A percentile compares a stretch with the other conserved stretches of the same genome.
These are phyloP conservation scores for Ustilago shanxiensis DNA, from an alignment of 1,284 basidiomycete species.

Conservation along the genomic window DNA sequence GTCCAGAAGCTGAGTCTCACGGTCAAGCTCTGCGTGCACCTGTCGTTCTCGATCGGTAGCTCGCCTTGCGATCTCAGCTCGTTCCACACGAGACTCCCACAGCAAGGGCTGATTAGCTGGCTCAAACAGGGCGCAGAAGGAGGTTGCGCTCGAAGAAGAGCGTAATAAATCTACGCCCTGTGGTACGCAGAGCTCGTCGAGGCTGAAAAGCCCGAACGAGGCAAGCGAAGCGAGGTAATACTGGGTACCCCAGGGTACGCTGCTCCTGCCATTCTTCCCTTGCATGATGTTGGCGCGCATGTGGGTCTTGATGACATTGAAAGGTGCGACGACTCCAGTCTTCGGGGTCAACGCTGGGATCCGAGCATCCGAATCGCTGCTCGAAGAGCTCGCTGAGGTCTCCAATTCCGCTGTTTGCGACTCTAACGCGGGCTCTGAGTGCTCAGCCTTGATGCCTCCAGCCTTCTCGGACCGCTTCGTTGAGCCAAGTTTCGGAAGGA, in stretches of 20 bases:
- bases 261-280: constrained; percentile 10
- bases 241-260: constrained; percentile 39
- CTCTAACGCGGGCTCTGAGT: background rate
- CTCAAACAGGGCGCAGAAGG: constrained; percentile 23
- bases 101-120: constrained; percentile 18
- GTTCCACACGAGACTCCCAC: constrained; percentile 7
- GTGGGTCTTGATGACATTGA: constrained; percentile 13
- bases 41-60: constrained; percentile 23
- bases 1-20: constrained; percentile 21
- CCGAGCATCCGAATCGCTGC: background rate
- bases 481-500: constrained; percentile 8
- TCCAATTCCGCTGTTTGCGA: background rate
- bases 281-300: constrained; percentile 28
- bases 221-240: constrained; percentile 40
- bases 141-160: constrained; percentile 16
- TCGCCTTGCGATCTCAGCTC: constrained; percentile 16
- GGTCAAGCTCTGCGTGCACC: constrained; percentile 33
- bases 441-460: background rate
- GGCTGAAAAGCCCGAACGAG: constrained; percentile 9
- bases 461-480: background rate
- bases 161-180: constrained; percentile 25
- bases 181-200: constrained; percentile 24
- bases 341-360: constrained; percentile 1
- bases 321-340: constrained; percentile 7
- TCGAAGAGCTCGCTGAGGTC: background rate